phyloP scores from a whole-genome alignment of 2,329 filamentous ascomycete genomes.

The Cercospora zeina region DNA sequence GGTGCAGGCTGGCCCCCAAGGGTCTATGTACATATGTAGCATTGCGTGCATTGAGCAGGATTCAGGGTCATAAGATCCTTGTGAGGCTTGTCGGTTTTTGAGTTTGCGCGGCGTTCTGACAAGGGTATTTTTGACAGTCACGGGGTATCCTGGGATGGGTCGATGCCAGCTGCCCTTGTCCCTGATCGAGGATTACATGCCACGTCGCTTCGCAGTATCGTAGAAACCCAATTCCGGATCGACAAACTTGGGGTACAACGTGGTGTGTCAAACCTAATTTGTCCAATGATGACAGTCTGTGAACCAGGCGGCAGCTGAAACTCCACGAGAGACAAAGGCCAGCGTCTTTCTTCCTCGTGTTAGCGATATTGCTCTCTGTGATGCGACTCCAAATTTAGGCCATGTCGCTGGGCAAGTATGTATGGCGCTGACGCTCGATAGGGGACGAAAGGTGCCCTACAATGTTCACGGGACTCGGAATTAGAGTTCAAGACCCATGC shows the following conservation, averaged over 20 bases:
- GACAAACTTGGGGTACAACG: not conserved
- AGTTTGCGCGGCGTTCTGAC: conserved; percentile 11
- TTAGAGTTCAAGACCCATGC: conserved; percentile 9
- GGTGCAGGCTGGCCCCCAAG: not conserved
- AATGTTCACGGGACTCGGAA: not conserved
- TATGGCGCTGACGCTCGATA: not conserved
- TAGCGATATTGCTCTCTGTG: not conserved
- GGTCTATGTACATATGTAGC: too few species aligned
- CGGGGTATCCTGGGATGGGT: not conserved
- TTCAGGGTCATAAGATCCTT: conserved; percentile 1
- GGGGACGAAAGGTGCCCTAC: conserved; percentile 3
- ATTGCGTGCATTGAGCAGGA: conserved; percentile 15
- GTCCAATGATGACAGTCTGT: not conserved
- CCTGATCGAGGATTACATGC: not conserved
- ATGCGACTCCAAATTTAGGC: not conserved
- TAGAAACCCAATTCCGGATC: not conserved
- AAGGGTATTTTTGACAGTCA: conserved; percentile 2
- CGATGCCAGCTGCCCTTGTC: not conserved
- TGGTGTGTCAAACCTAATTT: not conserved
- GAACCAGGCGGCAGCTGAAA: too few species aligned
- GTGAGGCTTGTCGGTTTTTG: conserved; percentile 14
- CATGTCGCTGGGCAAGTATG: not conserved
- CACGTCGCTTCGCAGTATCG: not conserved
- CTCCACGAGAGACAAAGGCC: not conserved
- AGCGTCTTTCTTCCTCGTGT: not conserved